These are phyloP conservation scores for Paralagenidium karlingii DNA, from an alignment of 352 stramenopile species.

Conservation along the genomic window DNA sequence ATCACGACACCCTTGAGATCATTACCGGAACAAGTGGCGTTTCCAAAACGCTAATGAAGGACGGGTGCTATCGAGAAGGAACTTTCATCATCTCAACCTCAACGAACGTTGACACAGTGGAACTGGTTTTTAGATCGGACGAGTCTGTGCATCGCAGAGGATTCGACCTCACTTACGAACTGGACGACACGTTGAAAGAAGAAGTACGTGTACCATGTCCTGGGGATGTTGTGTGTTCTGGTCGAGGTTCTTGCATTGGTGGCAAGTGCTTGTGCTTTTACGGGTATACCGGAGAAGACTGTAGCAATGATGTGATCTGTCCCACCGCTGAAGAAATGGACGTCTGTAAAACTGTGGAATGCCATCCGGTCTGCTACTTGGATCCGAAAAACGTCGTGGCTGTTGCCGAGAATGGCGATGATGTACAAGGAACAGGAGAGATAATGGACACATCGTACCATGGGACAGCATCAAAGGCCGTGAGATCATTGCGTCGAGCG, in stretches of 20 bases:
- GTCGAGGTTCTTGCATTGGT: slow-evolving; percentile 28
- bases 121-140: slow-evolving; percentile 26
- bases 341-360: slow-evolving; percentile 17
- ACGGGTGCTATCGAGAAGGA: slow-evolving; percentile 29
- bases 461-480: slow-evolving; percentile 36
- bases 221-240: slow-evolving; percentile 17
- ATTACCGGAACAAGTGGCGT: slow-evolving; percentile 4
- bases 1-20: slow-evolving; percentile 30
- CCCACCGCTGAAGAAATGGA: too few relatives aligned
- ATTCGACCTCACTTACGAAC: slow-evolving; percentile 26
- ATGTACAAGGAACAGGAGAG: slow-evolving; percentile 31
- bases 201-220: slow-evolving; percentile 34
- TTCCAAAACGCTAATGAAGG: slow-evolving; percentile 20
- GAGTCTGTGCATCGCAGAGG: slow-evolving; percentile 22
- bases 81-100: slow-evolving; percentile 21
- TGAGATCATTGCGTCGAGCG: slow-evolving; percentile 25
- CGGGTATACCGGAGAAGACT: slow-evolving; percentile 50
- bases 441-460: slow-evolving; percentile 29
- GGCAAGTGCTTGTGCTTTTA: slow-evolving; percentile 34
- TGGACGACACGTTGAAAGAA: slow-evolving; percentile 5
- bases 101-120: slow-evolving; percentile 13
- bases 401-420: slow-evolving; percentile 32
- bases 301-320: slow-evolving; percentile 38
- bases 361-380: slow-evolving; percentile 26
- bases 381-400: slow-evolving; percentile 19